Conservation (phyloP, 2,329 filamentous ascomycete species). For the Neopestalotiopsis sp. region DNA sequence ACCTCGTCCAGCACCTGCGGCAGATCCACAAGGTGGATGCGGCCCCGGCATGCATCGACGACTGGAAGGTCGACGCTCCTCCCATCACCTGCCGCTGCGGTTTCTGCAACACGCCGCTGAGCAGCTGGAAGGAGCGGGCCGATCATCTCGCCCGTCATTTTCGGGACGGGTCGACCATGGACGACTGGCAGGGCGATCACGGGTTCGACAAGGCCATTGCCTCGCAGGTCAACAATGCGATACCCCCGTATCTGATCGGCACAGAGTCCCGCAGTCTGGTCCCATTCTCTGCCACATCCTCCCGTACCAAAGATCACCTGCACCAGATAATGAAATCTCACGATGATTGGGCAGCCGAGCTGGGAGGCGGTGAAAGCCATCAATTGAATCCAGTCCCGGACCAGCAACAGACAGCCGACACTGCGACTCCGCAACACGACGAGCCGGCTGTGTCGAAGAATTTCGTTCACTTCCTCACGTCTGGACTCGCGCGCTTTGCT, state of each 20-base stretch:
- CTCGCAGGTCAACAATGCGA: constrained; percentile 27
- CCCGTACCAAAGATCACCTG: neutral
- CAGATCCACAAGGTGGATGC: constrained; percentile 39
- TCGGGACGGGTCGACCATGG: constrained; percentile 31
- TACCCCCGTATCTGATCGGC: constrained; percentile 34
- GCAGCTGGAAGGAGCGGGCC: constrained; percentile 31
- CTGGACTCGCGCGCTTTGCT: neutral
- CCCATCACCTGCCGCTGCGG: constrained; percentile 34
- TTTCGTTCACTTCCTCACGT: neutral
- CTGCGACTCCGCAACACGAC: neutral
- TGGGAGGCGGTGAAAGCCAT: neutral
- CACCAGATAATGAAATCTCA: neutral
- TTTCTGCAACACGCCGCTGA: constrained; percentile 31
- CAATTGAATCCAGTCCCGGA: neutral
- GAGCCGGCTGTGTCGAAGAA: neutral
- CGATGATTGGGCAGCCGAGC: neutral
- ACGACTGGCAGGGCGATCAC: constrained; percentile 34
- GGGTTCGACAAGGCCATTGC: constrained; percentile 30
- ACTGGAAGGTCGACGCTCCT: constrained; percentile 32
- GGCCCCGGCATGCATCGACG: constrained; percentile 41
- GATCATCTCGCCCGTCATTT: constrained; percentile 37
- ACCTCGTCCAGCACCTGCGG: constrained; percentile 36
- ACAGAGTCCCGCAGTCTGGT: constrained; percentile 27
- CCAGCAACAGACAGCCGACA: neutral
- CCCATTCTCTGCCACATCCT: constrained; percentile 32